These are phyloP conservation scores for Plantago elongata DNA, from an alignment of 257 asterid species.

Conservation along the genomic window DNA sequence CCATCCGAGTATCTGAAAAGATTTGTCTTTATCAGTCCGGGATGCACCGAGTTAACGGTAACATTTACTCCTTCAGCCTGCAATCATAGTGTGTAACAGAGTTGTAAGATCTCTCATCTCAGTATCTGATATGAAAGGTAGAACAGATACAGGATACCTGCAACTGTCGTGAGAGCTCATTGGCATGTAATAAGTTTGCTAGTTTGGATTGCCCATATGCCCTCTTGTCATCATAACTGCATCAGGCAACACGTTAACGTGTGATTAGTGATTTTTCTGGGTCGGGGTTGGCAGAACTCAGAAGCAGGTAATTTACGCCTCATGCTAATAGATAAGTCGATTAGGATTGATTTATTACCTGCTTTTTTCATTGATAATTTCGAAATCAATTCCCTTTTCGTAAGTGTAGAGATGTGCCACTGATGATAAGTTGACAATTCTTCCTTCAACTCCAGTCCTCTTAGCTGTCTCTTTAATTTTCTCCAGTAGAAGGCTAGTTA, in stretches of 20 bases:
- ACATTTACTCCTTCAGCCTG: slow-evolving; percentile 85
- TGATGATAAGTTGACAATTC: slow-evolving; percentile 79
- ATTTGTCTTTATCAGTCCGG: slow-evolving; percentile 82
- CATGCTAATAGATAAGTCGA: not conserved
- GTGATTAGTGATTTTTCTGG: not conserved
- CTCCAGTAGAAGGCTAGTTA: slow-evolving; percentile 82
- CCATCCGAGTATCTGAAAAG: slow-evolving; percentile 57
- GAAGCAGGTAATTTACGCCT: not conserved
- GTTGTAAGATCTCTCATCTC: not conserved
- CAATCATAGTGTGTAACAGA: slow-evolving; percentile 10
- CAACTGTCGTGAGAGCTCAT: slow-evolving; percentile 65
- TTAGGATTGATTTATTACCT: slow-evolving; percentile 29
- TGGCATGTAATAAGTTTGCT: slow-evolving; percentile 74
- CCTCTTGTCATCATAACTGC: slow-evolving; percentile 68
- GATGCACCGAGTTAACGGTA: slow-evolving; percentile 81
- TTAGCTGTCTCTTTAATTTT: slow-evolving; percentile 81
- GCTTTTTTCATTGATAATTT: slow-evolving; percentile 44
- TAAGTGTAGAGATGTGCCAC: slow-evolving; percentile 67
- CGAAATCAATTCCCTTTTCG: slow-evolving; percentile 52
- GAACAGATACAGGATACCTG: slow-evolving; percentile 34
- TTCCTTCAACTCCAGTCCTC: slow-evolving; percentile 61
- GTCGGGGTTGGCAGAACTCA: too few relatives aligned
- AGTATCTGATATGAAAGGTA: not conserved
- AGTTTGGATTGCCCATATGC: slow-evolving; percentile 91
- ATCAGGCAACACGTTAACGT: not conserved